A percentile compares a stretch with the other conserved stretches of the same genome.
phyloP scores from a whole-genome alignment of 768 basidiomycete species.

The Xerocomellus amylosporus region DNA sequence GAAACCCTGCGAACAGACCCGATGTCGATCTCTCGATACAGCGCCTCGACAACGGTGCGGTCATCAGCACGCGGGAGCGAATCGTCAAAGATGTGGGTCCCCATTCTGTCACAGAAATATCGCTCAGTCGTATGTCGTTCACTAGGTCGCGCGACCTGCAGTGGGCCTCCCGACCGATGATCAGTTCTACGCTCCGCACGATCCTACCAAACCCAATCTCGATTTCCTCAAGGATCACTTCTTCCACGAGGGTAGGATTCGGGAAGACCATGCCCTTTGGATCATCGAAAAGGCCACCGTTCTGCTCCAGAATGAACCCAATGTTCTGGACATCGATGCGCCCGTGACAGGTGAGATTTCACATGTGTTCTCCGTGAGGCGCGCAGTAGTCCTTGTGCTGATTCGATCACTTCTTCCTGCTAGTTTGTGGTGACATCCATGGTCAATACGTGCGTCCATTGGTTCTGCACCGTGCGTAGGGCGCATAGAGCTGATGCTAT shows the following conservation, averaged over 20 bases:
- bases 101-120: background rate
- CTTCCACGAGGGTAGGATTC: constrained; percentile 64
- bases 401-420: constrained; percentile 2
- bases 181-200: constrained; percentile 69
- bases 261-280: constrained; percentile 65
- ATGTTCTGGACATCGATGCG: constrained; percentile 66
- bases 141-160: constrained; percentile 68
- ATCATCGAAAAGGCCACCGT: constrained; percentile 60
- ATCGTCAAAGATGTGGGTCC: constrained; percentile 26
- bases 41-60: constrained; percentile 23
- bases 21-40: constrained; percentile 21
- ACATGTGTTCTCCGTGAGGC: background rate
- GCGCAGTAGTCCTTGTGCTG: constrained; percentile 20
- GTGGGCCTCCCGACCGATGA: constrained; percentile 62
- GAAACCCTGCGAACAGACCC: constrained; percentile 23
- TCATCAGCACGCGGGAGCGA: constrained; percentile 27
- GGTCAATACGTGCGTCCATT: constrained; percentile 27
- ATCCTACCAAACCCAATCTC: constrained; percentile 64
- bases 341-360: constrained; percentile 60
- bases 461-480: background rate
- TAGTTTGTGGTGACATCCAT: constrained; percentile 22
- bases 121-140: background rate
- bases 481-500: constrained; percentile 7
- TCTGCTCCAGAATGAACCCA: constrained; percentile 57
- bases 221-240: constrained; percentile 77